Percentiles rank a stretch among this genome's conserved stretches.
phyloP scores from a whole-genome alignment of 164 flowering plant genomes.

The Vitis rupestris region DNA sequence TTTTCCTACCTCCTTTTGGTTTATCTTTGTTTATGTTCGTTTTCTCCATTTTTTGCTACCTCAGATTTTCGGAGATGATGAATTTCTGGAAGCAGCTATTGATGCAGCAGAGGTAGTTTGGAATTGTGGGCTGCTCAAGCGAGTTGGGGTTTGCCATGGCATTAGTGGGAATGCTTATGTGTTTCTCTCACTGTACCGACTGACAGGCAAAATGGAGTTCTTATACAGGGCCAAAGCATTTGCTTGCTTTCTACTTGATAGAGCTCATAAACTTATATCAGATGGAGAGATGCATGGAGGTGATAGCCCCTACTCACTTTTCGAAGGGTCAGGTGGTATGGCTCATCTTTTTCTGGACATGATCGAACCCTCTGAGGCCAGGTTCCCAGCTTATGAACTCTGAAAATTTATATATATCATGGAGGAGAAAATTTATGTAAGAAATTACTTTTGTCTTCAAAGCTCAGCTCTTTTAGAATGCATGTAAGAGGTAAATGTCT shows the following conservation, averaged over 20 bases:
- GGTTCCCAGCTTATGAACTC: slow-evolving; percentile 79
- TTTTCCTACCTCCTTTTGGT: too few species aligned
- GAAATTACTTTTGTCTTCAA: too few species aligned
- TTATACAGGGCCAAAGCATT: slow-evolving; percentile 77
- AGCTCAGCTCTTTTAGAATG: too few species aligned
- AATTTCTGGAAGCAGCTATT: slow-evolving; percentile 53
- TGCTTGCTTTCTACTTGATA: slow-evolving; percentile 68
- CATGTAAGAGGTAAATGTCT: too few species aligned
- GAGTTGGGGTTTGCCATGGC: slow-evolving; percentile 91
- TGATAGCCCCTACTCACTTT: slow-evolving; percentile 68
- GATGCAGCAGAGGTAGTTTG: slow-evolving; percentile 83
- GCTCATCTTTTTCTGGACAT: slow-evolving; percentile 74
- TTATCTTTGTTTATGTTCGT: too few species aligned
- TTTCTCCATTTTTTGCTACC: not conserved
- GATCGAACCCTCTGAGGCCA: slow-evolving; percentile 50
- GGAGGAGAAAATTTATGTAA: not conserved
- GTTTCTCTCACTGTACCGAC: slow-evolving; percentile 66
- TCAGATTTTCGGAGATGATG: slow-evolving; percentile 57
- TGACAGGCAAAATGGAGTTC: slow-evolving; percentile 51
- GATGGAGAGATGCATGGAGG: slow-evolving; percentile 76
- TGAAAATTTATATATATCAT: not conserved
- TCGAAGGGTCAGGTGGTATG: slow-evolving; percentile 88
- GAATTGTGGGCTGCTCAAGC: slow-evolving; percentile 70
- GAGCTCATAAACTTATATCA: slow-evolving; percentile 51
- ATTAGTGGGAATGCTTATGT: slow-evolving; percentile 82